Base-by-base conservation (phyloP, 148 eudicot species). In the Heliamphora exappendiculata region DNA sequence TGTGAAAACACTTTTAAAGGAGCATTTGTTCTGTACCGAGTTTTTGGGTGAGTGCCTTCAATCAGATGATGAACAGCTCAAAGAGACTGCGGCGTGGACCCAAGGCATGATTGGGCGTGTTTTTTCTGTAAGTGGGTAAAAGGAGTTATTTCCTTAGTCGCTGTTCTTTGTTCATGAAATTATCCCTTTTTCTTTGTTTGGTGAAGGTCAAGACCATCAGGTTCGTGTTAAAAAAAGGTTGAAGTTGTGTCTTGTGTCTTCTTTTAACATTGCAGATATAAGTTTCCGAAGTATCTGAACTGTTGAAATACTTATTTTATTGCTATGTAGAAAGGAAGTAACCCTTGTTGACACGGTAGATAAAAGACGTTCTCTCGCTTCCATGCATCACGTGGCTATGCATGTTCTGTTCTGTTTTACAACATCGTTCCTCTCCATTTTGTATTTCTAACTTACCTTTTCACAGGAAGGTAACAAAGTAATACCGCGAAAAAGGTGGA, bases 31-130 rank as follows among this genome's bases (percentile, higher is more conserved):
- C 74, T 87, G 78, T 29, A 34, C 36, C 8, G 89, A 87, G 5
- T 85, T 89, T 65, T 78, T 89, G 72, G 76, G 78, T 0, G 91
- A 89, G 72, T 89, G 90, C 70, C 84, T 89, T 14, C 85, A 82
- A 59, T 85, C 88, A 37, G 82, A 76, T 33, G 92, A 89, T 67
- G 86, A 85, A 26, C 92, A 87, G 82, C 79, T 89, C 22, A 87
- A 85, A 82, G 83, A 84, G 74, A 84, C 90, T 36, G 90, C 92
- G 69, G 42, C 78, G 53, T 89, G 92, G 90, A 82, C 89, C 49
- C 87, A 85, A 77, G 92, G 88, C 73, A 89, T 89, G 92, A 87
- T 89, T 72, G 81, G 84, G 8, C 88, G 83, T 22, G 86, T 81
- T 64, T 79, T 79, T 79, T 75, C 82, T 24, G 78, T 74, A 41